Evolutionary conservation across 2,329 filamentous ascomycete genomes (phyloP).

Genomic region (Alternaria sp.): DNA sequence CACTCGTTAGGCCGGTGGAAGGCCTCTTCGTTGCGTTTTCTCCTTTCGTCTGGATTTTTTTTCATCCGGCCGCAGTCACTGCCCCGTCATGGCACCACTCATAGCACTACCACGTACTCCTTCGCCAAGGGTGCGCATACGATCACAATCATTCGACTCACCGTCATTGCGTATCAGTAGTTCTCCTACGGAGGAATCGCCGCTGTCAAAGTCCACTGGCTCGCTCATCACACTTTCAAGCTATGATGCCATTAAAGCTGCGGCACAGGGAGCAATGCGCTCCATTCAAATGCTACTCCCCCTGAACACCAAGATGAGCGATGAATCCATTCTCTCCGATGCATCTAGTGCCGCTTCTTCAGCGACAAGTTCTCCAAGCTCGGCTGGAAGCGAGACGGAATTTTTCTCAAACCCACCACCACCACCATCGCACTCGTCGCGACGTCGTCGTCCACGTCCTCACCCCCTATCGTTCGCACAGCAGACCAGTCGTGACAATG

Average conservation of each 20-base stretch:
- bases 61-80: background rate
- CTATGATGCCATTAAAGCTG: constrained; percentile 33
- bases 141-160: constrained; percentile 48
- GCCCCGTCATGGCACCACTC: constrained; percentile 29
- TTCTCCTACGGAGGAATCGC: constrained; percentile 45
- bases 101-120: constrained; percentile 43
- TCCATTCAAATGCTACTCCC: constrained; percentile 25
- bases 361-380: constrained; percentile 36
- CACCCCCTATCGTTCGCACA: constrained; percentile 25
- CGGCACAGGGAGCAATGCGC: constrained; percentile 21
- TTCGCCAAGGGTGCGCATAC: constrained; percentile 48
- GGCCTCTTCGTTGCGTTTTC: constrained; percentile 12
- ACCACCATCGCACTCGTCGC: background rate
- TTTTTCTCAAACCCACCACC: constrained; percentile 13
- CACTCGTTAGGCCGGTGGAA: constrained; percentile 14
- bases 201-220: constrained; percentile 48
- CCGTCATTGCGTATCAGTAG: constrained; percentile 40
- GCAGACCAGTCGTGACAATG: constrained; percentile 1
- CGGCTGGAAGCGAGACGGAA: constrained; percentile 22
- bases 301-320: constrained; percentile 45
- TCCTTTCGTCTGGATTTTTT: background rate
- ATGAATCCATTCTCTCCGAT: constrained; percentile 41
- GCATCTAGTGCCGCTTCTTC: constrained; percentile 30
- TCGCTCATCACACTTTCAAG: constrained; percentile 30
- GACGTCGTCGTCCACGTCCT: constrained; percentile 15